Conservation (phyloP, 768 basidiomycete genomes). For the Panellus pusillus region DNA sequence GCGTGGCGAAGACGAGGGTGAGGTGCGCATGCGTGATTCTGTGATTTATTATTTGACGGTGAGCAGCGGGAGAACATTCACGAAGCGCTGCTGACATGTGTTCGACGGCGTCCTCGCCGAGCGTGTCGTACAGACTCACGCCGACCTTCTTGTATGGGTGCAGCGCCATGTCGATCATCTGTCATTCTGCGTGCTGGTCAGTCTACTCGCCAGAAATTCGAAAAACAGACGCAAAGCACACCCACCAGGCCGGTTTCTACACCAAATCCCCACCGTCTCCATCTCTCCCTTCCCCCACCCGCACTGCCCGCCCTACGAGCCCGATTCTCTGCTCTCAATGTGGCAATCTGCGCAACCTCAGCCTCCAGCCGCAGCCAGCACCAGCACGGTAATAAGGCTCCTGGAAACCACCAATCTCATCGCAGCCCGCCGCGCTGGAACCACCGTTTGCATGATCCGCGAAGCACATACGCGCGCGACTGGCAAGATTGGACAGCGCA, state of each 20-base stretch:
- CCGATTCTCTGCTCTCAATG: too few species aligned
- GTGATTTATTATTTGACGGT: too few species aligned
- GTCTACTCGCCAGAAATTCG: too few species aligned
- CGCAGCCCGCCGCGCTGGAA: too few species aligned
- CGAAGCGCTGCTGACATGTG: too few species aligned
- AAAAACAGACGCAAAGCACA: conserved; percentile 1
- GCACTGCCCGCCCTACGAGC: too few species aligned
- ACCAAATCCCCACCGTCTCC: conserved; percentile 83
- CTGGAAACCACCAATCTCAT: too few species aligned
- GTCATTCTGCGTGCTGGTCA: conserved; percentile 71
- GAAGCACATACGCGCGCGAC: conserved; percentile 62
- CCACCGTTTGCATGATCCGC: too few species aligned
- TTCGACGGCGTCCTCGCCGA: conserved; percentile 88
- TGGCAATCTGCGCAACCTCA: too few species aligned
- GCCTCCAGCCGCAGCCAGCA: too few species aligned
- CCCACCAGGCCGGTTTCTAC: conserved; percentile 75
- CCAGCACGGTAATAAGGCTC: too few species aligned
- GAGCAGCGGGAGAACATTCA: conserved; percentile 9
- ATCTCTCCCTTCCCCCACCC: conserved; percentile 64
- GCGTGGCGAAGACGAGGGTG: conserved; percentile 73
- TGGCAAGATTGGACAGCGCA: conserved; percentile 36
- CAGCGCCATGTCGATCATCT: conserved; percentile 80
- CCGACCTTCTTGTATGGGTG: conserved; percentile 81
- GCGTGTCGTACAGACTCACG: conserved; percentile 91
- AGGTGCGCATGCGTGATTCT: conserved; percentile 86